A percentile compares a stretch with the other conserved stretches of the same genome.
Evolutionary conservation across 179 eudicot species (phyloP).

Genomic region (Beta corolliflora): DNA sequence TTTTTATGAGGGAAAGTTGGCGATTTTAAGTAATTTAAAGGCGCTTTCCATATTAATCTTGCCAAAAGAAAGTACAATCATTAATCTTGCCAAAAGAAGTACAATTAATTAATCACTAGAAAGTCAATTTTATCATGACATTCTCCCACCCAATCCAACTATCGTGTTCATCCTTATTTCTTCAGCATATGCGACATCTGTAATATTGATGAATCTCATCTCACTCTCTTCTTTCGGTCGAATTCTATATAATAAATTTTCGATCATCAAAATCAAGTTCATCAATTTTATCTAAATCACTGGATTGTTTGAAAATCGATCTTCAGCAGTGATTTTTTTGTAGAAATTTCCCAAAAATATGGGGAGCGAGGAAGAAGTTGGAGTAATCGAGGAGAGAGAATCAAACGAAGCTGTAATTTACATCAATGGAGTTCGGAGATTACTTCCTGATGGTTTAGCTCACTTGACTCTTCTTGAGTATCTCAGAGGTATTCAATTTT

Average conservation of each 20-base stretch:
- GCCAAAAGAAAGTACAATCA: no score
- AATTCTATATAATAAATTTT: background rate
- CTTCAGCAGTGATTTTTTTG: background rate
- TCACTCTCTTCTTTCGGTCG: background rate
- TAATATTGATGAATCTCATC: background rate
- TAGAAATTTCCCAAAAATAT: constrained; percentile 31
- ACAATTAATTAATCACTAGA: background rate
- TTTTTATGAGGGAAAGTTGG: no score
- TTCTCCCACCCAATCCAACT: no score
- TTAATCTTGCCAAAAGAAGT: no score
- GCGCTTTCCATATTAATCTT: no score
- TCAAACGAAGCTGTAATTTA: constrained; percentile 66
- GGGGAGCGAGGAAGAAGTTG: constrained; percentile 48
- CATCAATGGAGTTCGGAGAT: constrained; percentile 78
- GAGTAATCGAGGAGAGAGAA: constrained; percentile 32
- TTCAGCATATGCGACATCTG: background rate
- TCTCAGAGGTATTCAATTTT: constrained; percentile 68
- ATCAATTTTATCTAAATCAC: background rate
- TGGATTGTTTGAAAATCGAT: background rate
- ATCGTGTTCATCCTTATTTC: constrained; percentile 15
- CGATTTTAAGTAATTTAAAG: no score
- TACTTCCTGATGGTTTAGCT: constrained; percentile 88
- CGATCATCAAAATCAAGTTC: background rate
- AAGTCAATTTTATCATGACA: background rate
- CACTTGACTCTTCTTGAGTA: constrained; percentile 91